Percentiles rank a stretch among this genome's conserved stretches.
phyloP scores from a whole-genome alignment of 164 flowering plant species.

The Annona squamosa region DNA sequence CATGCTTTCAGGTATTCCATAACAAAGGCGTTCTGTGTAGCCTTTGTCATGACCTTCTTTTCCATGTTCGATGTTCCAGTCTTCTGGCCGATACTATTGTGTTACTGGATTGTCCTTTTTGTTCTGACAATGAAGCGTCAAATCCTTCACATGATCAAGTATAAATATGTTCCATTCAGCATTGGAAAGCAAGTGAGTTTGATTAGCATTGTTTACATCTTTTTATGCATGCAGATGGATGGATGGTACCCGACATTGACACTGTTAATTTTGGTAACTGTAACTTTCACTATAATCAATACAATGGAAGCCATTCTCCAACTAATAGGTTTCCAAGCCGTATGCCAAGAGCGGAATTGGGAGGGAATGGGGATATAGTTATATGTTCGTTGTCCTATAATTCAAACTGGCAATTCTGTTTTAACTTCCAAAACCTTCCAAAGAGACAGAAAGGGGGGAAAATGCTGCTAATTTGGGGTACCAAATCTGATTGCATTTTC shows the following conservation, averaged over 20 bases:
- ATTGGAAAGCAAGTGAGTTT: slow-evolving; percentile 62
- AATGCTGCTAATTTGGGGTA: too few species aligned
- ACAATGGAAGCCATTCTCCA: background rate
- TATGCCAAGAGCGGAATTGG: background rate
- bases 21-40: slow-evolving; percentile 67
- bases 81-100: slow-evolving; percentile 74
- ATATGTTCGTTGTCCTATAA: too few species aligned
- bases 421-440: too few species aligned
- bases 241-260: background rate
- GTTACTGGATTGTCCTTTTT: slow-evolving; percentile 67
- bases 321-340: background rate
- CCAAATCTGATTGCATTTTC: too few species aligned
- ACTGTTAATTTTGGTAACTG: background rate
- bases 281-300: background rate
- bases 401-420: too few species aligned
- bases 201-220: background rate
- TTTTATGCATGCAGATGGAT: background rate
- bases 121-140: slow-evolving; percentile 79
- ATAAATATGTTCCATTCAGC: slow-evolving; percentile 62
- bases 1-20: slow-evolving; percentile 52
- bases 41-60: slow-evolving; percentile 72
- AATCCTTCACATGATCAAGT: slow-evolving; percentile 70
- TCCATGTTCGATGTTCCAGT: slow-evolving; percentile 71
- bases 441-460: too few species aligned
- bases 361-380: background rate